These are phyloP conservation scores for Guadua angustifolia DNA, from an alignment of 176 grass and related monocot genomes.

Conservation along the genomic window DNA sequence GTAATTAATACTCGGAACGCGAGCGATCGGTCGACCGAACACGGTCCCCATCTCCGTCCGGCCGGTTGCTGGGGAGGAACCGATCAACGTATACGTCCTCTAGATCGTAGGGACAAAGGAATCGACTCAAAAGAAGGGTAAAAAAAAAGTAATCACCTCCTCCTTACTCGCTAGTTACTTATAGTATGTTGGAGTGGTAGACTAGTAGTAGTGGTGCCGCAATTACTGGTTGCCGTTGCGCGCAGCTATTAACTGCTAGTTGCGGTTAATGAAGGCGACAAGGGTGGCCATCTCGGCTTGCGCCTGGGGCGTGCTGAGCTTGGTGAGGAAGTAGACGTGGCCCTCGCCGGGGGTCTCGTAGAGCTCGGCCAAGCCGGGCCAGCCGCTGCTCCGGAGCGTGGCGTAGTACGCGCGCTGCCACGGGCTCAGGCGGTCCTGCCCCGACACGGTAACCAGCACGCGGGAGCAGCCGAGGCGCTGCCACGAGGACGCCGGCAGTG, in stretches of 20 bases:
- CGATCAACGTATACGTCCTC: neutral
- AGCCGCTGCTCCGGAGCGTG: slow-evolving; percentile 42
- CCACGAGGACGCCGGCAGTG: slow-evolving; percentile 43
- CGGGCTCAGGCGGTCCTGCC: slow-evolving; percentile 52
- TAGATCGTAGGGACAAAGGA: neutral
- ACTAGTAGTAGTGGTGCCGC: neutral
- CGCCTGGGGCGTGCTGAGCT: slow-evolving; percentile 49
- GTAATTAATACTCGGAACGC: slow-evolving; percentile 10
- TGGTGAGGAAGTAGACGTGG: slow-evolving; percentile 69
- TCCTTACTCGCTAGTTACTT: slow-evolving; percentile 24
- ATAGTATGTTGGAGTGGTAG: neutral
- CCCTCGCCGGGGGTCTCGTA: slow-evolving; percentile 58
- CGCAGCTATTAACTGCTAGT: neutral
- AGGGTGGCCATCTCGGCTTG: slow-evolving; percentile 57
- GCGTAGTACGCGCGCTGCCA: slow-evolving; percentile 61
- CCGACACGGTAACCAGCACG: slow-evolving; percentile 65
- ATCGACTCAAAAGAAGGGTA: slow-evolving; percentile 17
- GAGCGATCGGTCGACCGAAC: slow-evolving; percentile 14
- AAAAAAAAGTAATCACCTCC: slow-evolving; percentile 34
- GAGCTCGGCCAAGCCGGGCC: slow-evolving; percentile 46
- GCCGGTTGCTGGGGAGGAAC: slow-evolving; percentile 43
- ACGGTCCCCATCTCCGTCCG: slow-evolving; percentile 41
- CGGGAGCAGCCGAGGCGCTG: slow-evolving; percentile 48
- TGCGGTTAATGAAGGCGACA: slow-evolving; percentile 57
- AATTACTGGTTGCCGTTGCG: neutral